Evolutionary conservation across 192 early-diverging fungal genomes (phyloP).

Genomic region (Spinellus fusiger): DNA sequence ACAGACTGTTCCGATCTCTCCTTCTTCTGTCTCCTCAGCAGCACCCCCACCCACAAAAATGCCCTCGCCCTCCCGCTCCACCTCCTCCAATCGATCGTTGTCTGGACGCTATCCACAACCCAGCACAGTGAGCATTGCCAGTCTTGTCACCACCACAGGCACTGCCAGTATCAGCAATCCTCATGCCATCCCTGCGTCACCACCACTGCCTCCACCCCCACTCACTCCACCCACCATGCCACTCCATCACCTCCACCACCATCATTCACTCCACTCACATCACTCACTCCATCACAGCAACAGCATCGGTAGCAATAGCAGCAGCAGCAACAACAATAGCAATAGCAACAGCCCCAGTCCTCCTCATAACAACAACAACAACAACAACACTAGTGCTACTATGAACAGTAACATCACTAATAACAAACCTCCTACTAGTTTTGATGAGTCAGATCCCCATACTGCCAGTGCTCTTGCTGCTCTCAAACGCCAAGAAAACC

Average conservation of each 20-base stretch:
- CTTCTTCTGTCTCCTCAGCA: not conserved
- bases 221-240: not conserved
- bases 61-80: constrained; percentile 2
- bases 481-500: constrained; percentile 32
- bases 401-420: not conserved
- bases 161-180: not conserved
- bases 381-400: not conserved
- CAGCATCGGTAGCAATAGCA: not conserved
- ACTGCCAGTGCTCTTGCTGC: constrained; percentile 31
- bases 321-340: not conserved
- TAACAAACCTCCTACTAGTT: constrained; percentile 1
- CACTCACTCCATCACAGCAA: not conserved
- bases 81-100: not conserved
- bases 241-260: constrained; percentile 7
- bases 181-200: not conserved
- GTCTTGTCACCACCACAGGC: not conserved
- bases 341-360: no score
- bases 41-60: not conserved
- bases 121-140: not conserved
- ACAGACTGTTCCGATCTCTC: not conserved
- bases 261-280: not conserved
- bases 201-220: not conserved
- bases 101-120: not conserved
- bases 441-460: constrained; percentile 31
- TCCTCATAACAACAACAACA: not conserved